Base-by-base conservation (phyloP, 2,329 filamentous ascomycete genomes). In the Colletotrichum chlorophyti region DNA sequence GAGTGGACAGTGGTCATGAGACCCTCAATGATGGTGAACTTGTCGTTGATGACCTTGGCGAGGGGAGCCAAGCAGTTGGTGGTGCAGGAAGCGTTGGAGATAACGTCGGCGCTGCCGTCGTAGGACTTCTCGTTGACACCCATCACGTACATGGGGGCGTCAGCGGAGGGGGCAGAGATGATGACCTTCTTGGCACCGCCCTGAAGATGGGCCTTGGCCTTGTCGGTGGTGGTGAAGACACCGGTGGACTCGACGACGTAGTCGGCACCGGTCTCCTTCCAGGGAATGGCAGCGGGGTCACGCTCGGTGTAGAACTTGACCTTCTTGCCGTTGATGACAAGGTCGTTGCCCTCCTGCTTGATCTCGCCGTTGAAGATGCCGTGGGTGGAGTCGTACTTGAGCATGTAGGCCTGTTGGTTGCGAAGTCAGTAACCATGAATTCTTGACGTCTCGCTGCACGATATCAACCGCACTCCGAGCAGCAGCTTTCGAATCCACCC, bases 1-100 rank as follows among this genome's bases (percentile, higher is more conserved):
- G 95, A 97, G 90, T 99, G 95, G 79, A 98, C 88, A 69, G 95
- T 99, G 82, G 95, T 98, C 95, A 99, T 99, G 73, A 98, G 89
- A 87, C 94, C 95, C 88, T 99, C 95, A 74, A 97, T 81, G 77
- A 99, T 95, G 79, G 85, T 89, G 85, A 90, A 99, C 81, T 97
- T 96, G 87, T 98, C 94, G 88, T 99, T 84, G 83, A 99, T 88
- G 75, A 98, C 93, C 91, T 98, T 99, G 84, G 95, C 95, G 67
- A 99, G 91, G 77, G 95, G 95, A 79, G 95, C 95, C 81, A 99
- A 83, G 89, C 95, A 98, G 91, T 99, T 99, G 86, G 95, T 98
- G 79, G 95, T 99, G 92, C 95, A 98, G 70, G 95, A 98, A 72
- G 95, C 95, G 85, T 99, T 99, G 83, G 95, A 98, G 83, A 98